Base-by-base conservation (phyloP, 805 yeast genomes). In the Komagataella ulmi region DNA sequence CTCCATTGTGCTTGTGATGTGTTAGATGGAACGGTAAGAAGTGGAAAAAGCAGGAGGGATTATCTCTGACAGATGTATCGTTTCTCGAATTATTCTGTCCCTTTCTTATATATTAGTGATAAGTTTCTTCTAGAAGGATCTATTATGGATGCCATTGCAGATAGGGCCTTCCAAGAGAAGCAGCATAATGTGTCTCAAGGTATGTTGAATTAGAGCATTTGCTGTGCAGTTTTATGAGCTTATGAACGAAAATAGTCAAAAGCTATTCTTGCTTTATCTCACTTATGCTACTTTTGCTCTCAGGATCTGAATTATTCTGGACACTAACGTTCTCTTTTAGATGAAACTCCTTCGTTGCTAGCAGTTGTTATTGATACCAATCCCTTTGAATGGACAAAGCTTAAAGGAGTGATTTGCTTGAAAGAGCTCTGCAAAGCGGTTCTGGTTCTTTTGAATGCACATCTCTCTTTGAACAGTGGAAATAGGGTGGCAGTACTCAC, bases 401-500 rank as follows among this genome's bases (percentile, higher is more conserved):
- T 76, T 17, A 60, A 65, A 62, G 51, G 69, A 68, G 71, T 70
- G 54, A 64, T 75, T n/a, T 61, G 79, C 46, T 65, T 88, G 19
- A 73, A 76, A 54, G 80, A 81, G 46, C 80, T 84, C 6, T 65
- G 85, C 6, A 76, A 84, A 55, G 71, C 90, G 2, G 61, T 90
- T 7, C 65, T 88, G 36, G 88, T 93, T 21, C 81, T 85, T 59
- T 64, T 90, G 50, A 93, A 93, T 64, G 89, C 95, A 1, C 99
- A 93, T 64, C 64, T 93, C 48, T 83, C 98, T 0, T 72, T 88
- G 50, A 87, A 87, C 65, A 86, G 85, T 57, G 80, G 89, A 44
- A 93, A 93, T 64, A 79, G 79, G 60, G 95, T 91, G 7, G 85
- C 93, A 2, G 78, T 91, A 14, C 77, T 90, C 45, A 85, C 88